Conservation (phyloP, 2,329 filamentous ascomycete species). For the Colletotrichum sp. region DNA sequence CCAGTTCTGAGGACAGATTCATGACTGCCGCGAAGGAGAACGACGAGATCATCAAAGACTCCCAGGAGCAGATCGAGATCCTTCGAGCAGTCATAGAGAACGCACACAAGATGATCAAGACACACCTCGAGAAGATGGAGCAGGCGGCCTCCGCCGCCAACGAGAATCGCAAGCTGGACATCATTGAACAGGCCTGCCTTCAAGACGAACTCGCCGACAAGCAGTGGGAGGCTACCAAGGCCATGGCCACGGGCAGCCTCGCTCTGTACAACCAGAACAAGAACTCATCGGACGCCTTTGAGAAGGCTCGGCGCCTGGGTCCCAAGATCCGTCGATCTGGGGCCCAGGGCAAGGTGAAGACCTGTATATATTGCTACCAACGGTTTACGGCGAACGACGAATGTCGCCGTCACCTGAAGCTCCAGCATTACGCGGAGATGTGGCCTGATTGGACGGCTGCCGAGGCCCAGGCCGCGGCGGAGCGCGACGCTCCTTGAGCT, state of each 20-base stretch:
- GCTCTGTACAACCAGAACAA: neutral
- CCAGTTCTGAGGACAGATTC: neutral
- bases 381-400: neutral
- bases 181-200: neutral
- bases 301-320: neutral
- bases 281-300: neutral
- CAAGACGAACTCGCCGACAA: neutral
- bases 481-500: neutral
- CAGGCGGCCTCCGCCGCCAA: neutral
- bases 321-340: neutral
- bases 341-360: neutral
- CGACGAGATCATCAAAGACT: fast-evolving
- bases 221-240: neutral
- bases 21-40: fast-evolving
- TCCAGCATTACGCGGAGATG: neutral
- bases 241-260: neutral
- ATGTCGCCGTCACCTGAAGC: neutral
- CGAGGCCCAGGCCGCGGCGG: neutral
- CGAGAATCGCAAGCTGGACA: neutral
- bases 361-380: neutral
- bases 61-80: neutral
- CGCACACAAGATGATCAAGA: fast-evolving
- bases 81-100: fast-evolving
- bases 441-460: neutral
- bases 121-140: neutral